These are phyloP conservation scores for Lophiostoma macrostomum DNA, from an alignment of 495 filamentous ascomycete genomes.

Conservation along the genomic window DNA sequence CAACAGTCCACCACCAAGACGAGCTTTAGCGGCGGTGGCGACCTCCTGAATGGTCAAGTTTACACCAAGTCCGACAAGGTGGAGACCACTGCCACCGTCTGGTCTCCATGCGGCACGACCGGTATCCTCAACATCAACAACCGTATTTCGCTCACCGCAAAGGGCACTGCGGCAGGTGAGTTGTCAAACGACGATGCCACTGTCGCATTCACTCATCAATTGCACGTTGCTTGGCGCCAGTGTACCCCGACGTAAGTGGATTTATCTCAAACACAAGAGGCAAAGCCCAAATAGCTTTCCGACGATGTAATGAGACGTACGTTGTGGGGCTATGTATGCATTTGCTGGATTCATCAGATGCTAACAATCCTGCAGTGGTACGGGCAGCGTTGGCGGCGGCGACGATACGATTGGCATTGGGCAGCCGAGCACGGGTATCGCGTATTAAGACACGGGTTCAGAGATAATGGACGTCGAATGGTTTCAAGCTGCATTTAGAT, in stretches of 20 bases:
- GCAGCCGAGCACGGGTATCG: slow-evolving; percentile 5
- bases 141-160: slow-evolving; percentile 52
- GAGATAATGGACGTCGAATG: neutral
- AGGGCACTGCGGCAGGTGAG: slow-evolving; percentile 46
- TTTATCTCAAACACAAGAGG: no score
- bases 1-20: slow-evolving; percentile 49
- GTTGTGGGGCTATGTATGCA: no score
- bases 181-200: slow-evolving; percentile 58
- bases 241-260: slow-evolving; percentile 39
- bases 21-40: slow-evolving; percentile 46
- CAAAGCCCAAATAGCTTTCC: no score
- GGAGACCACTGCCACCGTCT: slow-evolving; percentile 53
- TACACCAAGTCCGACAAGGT: slow-evolving; percentile 57
- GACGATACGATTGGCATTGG: slow-evolving; percentile 20
- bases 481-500: no score
- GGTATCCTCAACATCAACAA: slow-evolving; percentile 61
- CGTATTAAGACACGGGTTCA: neutral
- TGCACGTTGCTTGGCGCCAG: slow-evolving; percentile 51
- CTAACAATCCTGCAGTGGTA: no score
- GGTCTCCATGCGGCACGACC: slow-evolving; percentile 54
- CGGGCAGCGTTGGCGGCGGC: neutral
- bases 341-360: no score
- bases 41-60: slow-evolving; percentile 46
- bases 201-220: slow-evolving; percentile 54
- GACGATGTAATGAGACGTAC: no score